These are phyloP conservation scores for Chrysochromulina tobinii DNA, from an alignment of 78 protist species.

Conservation along the genomic window DNA sequence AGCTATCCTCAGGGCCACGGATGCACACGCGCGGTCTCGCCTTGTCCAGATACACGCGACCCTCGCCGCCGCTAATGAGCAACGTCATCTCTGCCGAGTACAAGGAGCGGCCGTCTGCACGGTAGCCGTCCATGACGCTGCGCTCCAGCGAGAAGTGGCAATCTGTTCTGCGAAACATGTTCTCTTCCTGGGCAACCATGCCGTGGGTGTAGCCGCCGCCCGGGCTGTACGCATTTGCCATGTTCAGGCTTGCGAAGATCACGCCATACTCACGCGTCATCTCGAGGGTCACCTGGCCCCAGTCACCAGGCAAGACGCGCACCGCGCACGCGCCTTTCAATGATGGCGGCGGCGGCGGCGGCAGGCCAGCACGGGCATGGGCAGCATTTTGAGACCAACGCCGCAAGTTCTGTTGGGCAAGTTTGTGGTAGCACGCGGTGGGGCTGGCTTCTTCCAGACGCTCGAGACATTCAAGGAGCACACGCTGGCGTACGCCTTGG, in stretches of 20 bases:
- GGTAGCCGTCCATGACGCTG: background rate
- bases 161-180: background rate
- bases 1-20: background rate
- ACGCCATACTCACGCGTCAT: no score
- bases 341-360: no score
- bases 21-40: background rate
- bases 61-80: background rate
- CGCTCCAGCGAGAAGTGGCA: background rate
- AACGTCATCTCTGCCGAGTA: background rate
- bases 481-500: no score
- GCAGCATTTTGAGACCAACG: no score
- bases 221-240: background rate
- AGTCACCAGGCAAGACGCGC: no score
- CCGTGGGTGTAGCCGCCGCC: conserved; percentile 6
- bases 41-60: background rate
- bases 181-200: background rate
- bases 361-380: no score
- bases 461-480: no score
- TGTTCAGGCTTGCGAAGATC: background rate
- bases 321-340: no score
- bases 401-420: no score
- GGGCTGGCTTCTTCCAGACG: no score
- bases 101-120: background rate
- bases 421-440: no score
- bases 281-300: no score